A percentile compares a stretch with the other conserved stretches of the same genome.
Conservation (phyloP, 768 basidiomycete genomes). For the Boletus bicolor region DNA sequence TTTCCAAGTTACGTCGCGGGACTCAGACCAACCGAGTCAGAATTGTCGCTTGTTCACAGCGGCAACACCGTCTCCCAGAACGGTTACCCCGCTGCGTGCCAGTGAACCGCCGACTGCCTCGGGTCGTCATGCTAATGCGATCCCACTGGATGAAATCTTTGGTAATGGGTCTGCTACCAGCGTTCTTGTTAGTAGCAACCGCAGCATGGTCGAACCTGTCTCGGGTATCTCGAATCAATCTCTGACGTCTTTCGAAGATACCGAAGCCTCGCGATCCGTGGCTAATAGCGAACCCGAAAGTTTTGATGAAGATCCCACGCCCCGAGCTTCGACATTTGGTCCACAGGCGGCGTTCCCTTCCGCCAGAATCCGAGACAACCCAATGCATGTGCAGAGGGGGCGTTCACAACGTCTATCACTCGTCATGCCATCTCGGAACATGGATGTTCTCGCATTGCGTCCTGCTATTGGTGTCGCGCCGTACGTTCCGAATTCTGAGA, state of each 20-base stretch:
- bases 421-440: conserved; percentile 9
- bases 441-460: conserved; percentile 4
- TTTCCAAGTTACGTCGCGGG: conserved; percentile 18
- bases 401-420: conserved; percentile 17
- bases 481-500: conserved; percentile 20
- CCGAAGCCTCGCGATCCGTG: conserved; percentile 7
- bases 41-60: neutral
- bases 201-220: neutral
- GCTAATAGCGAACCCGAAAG: conserved; percentile 1
- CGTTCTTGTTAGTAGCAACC: neutral
- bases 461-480: conserved; percentile 23
- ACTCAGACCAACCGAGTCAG: conserved; percentile 6
- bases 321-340: conserved; percentile 21
- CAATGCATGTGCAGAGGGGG: neutral
- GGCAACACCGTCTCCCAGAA: conserved; percentile 6
- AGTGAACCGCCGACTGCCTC: neutral
- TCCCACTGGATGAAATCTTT: conserved; percentile 7
- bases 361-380: neutral
- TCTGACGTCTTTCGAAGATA: conserved; percentile 1
- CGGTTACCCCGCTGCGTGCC: neutral
- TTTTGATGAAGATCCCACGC: conserved; percentile 27
- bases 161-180: conserved; percentile 4
- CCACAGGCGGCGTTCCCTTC: neutral
- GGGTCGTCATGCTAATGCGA: neutral
- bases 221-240: neutral